Base-by-base conservation (phyloP, 2,329 filamentous ascomycete species). In the Clathrospora elynae region DNA sequence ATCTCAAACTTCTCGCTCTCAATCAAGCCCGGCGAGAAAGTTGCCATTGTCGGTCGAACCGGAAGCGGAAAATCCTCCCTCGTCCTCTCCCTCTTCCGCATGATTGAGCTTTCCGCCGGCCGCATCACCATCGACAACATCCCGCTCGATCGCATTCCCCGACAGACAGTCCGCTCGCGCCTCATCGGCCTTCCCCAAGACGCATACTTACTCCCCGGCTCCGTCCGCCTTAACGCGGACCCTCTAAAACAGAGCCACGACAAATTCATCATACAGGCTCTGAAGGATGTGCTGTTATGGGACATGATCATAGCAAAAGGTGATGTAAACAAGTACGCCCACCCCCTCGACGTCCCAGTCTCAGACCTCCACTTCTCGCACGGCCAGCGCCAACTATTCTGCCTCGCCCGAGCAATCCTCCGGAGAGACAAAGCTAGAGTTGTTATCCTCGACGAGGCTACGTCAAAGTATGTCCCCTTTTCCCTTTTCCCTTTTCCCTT, bases 361-460 rank as follows among this genome's bases (percentile, higher is more conserved):
- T 60, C 66, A 5, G 62, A 66, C 35, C 44, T 65, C 8, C 61
- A 67, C 31, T 61, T 68, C 31, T 61, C 55, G 10, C 57, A 64
- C 14, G 84, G 84, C 0, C 83, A 87, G 61, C 77, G 76, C 30
- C 84, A 87, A 55, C 72, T 87, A 0, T 84, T 87, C 53, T 82
- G 78, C 49, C 73, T 87, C 1, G 83, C 79, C 0, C 68, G 83
- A 0, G 83, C 81, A 0, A 72, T 86, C 12, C 62, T 86, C 6
- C 48, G 59, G 14, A 47, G 35, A n/a, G 55, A 61, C 24, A 58
- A 52, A 19, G 51, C 61, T 1, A 58, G 49, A 4, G 37, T 69
- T 2, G 35, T 69, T 6, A 54, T 69, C 8, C 45, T 69, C 9
- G 66, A 69, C 26, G 66, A 69, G 36, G 64, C 66, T 12, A 68